Conservation (phyloP, 2,329 filamentous ascomycete genomes). For the Alternaria sp. region DNA sequence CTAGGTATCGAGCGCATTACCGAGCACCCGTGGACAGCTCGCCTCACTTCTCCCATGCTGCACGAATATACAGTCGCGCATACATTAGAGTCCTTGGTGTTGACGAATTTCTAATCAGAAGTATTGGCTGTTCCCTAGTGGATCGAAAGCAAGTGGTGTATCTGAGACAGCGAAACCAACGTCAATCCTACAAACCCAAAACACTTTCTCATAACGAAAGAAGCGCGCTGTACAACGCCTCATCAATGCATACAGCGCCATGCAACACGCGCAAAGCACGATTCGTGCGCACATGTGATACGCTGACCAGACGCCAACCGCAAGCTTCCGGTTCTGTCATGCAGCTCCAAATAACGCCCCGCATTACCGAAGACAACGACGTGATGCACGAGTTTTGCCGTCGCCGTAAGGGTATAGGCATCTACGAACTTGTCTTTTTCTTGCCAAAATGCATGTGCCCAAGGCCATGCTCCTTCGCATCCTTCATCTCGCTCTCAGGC, state of each 20-base stretch:
- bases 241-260: conserved; percentile 32
- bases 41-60: conserved; percentile 24
- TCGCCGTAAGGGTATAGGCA: not conserved
- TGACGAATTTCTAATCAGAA: not conserved
- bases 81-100: not conserved
- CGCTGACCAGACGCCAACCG: conserved; percentile 21
- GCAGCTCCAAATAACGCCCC: conserved; percentile 11
- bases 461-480: conserved; percentile 41
- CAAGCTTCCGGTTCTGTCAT: conserved; percentile 10
- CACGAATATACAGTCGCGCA: not conserved
- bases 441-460: conserved; percentile 37
- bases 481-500: conserved; percentile 49
- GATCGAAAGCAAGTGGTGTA: conserved; percentile 17
- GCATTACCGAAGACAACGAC: not conserved
- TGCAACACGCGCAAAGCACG: conserved; percentile 29
- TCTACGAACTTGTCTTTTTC: conserved; percentile 28
- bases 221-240: conserved; percentile 26
- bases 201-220: not conserved
- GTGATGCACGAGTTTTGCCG: not conserved
- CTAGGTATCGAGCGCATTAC: conserved; percentile 8
- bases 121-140: not conserved
- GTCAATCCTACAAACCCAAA: not conserved
- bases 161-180: conserved; percentile 9
- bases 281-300: conserved; percentile 33
- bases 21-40: conserved; percentile 4